phyloP scores from a whole-genome alignment of 352 stramenopile genomes.

The Phytophthora melonis region DNA sequence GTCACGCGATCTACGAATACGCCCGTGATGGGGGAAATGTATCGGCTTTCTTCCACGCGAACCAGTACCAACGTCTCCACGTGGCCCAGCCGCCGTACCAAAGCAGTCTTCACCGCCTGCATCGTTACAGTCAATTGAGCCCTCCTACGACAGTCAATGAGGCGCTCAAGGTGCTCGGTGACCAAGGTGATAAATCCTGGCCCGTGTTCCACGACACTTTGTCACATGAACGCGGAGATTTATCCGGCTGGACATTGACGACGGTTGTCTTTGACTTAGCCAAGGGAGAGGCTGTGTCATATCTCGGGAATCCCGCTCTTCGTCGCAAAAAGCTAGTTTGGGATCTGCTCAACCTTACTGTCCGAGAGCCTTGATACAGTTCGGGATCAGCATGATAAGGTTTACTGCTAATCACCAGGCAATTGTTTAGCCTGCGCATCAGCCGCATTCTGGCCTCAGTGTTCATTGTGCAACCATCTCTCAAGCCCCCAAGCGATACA shows the following conservation, averaged over 20 bases:
- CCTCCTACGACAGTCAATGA: constrained; percentile 51
- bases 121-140: constrained; percentile 62
- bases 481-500: not conserved
- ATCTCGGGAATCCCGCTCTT: constrained; percentile 53
- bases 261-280: constrained; percentile 74
- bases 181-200: constrained; percentile 67
- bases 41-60: constrained; percentile 70
- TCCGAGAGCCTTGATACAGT: constrained; percentile 15
- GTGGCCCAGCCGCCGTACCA: constrained; percentile 69
- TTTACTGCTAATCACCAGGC: not conserved
- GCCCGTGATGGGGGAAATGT: constrained; percentile 20
- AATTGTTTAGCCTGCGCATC: not conserved
- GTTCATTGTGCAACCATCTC: not conserved
- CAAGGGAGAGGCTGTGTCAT: constrained; percentile 54
- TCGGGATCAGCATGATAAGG: not conserved
- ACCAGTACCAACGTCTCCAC: constrained; percentile 78
- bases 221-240: constrained; percentile 66
- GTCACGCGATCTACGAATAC: constrained; percentile 57
- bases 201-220: constrained; percentile 70
- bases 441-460: not conserved
- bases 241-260: constrained; percentile 78
- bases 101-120: constrained; percentile 74
- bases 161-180: constrained; percentile 66
- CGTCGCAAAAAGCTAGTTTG: constrained; percentile 49
- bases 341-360: constrained; percentile 54